Base-by-base conservation (phyloP, 2,329 filamentous ascomycete genomes). In the Fonsecaea erecta region DNA sequence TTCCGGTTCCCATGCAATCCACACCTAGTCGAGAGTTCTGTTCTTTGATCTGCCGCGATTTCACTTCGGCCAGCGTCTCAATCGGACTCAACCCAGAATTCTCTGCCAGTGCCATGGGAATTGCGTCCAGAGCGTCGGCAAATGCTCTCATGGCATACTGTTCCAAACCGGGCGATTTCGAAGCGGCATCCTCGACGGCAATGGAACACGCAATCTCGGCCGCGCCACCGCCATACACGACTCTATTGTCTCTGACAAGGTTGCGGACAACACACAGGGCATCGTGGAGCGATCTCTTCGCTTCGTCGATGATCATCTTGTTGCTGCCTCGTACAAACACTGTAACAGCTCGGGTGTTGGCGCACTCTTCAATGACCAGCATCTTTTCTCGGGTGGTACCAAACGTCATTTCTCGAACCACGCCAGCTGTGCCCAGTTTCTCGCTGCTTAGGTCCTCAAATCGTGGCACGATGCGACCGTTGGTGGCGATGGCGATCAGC, bases 301-400 rank as follows among this genome's bases (percentile, higher is more conserved):
- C 96, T 81, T 99, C 96, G 76, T 99, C 96, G 77, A 99, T 98
- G 78, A 99, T 97, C 95, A 99, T 99, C 85, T 98, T 99, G 86
- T 99, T 99, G 84, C 93, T 96, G 75, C 95, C 95, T 75, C 95
- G 86, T 66, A 99, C 91, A 78, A 99, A 99, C 62, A 96, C 88
- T 2, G 95, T 99, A 66, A 99, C 96, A 52, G 95, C 95, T 74
- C 95, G 86, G 64, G 92, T 97, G 83, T 99, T 99, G 75, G 96
- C 95, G 77, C 95, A 99, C 81, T 99, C 95, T 82, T 99, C 96
- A 73, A 99, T 99, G 63, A 99, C 92, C 73, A 99, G 84, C 95
- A 99, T 99, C 87, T 99, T 98, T 81, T 99, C 95, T 75, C 95
- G 87, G 51, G 95, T 99, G 1, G 95, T 99, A 74, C 95, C 95